phyloP scores from a whole-genome alignment of 1,284 basidiomycete genomes.

The Rhodotorula sp. region DNA sequence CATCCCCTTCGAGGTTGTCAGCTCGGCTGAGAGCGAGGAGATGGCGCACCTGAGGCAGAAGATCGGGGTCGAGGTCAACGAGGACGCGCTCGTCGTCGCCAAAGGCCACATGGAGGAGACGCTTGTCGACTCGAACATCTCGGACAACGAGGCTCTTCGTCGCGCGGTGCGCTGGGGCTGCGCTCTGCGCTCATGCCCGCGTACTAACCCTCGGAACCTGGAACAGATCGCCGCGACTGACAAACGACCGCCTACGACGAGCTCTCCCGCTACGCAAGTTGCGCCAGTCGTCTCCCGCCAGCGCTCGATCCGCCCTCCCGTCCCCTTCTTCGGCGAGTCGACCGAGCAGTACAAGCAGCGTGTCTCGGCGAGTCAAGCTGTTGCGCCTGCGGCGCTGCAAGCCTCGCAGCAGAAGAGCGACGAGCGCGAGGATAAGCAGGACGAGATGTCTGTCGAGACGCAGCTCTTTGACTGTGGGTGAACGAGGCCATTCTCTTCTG shows the following conservation, averaged over 20 bases:
- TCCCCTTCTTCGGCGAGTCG: slow-evolving; percentile 21
- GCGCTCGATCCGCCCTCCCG: slow-evolving; percentile 20
- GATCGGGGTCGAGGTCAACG: slow-evolving; percentile 19
- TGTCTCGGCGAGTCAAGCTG: neutral
- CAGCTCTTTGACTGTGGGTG: slow-evolving; percentile 29
- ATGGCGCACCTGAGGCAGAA: slow-evolving; percentile 12
- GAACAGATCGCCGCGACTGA: neutral
- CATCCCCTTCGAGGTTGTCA: slow-evolving; percentile 10
- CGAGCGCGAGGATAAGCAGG: neutral
- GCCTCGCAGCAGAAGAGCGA: too few species aligned
- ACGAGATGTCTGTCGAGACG: slow-evolving; percentile 8
- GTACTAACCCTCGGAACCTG: neutral
- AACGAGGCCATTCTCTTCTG: neutral
- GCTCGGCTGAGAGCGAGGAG: neutral
- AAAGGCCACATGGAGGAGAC: slow-evolving; percentile 9
- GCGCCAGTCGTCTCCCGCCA: slow-evolving; percentile 28
- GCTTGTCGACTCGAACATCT: slow-evolving; percentile 10
- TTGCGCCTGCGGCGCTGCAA: neutral
- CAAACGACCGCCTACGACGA: slow-evolving; percentile 1
- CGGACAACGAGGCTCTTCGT: slow-evolving; percentile 29
- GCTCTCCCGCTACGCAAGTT: slow-evolving; percentile 18
- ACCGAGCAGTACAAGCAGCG: slow-evolving; percentile 5
- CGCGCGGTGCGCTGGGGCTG: slow-evolving; percentile 11
- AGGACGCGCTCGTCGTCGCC: slow-evolving; percentile 4
- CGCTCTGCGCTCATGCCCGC: too few species aligned